Conservation (phyloP, 148 eudicot species). For the Rhododendron mucronatum region DNA sequence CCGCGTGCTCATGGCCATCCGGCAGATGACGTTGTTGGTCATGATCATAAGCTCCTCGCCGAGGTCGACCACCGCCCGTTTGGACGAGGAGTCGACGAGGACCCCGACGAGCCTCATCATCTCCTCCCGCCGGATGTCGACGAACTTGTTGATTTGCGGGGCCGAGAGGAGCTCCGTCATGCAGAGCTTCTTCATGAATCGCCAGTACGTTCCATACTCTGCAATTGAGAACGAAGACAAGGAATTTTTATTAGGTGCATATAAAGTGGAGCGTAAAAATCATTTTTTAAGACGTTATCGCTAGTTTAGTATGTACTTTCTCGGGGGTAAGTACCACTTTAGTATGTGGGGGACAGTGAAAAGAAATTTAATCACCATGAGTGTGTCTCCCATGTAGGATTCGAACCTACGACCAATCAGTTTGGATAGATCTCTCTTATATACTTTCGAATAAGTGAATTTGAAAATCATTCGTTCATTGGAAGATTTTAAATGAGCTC, state of each 20-base stretch:
- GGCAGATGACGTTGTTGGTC: constrained; percentile 13
- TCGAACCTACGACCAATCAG: too few species aligned
- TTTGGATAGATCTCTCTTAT: too few species aligned
- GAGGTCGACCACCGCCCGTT: neutral
- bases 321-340: too few species aligned
- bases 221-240: neutral
- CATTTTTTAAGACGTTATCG: neutral
- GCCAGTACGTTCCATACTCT: constrained; percentile 8
- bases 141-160: neutral
- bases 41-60: neutral
- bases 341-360: too few species aligned
- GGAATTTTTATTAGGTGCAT: neutral
- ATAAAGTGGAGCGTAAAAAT: neutral
- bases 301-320: too few species aligned
- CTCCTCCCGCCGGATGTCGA: constrained; percentile 5
- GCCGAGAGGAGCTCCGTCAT: constrained; percentile 11
- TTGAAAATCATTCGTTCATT: too few species aligned
- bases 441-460: too few species aligned
- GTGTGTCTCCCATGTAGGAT: too few species aligned
- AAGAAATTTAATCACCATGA: too few species aligned
- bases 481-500: too few species aligned
- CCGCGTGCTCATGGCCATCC: constrained; percentile 16
- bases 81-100: neutral
- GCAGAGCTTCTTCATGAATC: constrained; percentile 12
- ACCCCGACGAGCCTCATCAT: neutral